Evolutionary conservation across 2,329 filamentous ascomycete genomes (phyloP).

Genomic region (Penicillium sp.): DNA sequence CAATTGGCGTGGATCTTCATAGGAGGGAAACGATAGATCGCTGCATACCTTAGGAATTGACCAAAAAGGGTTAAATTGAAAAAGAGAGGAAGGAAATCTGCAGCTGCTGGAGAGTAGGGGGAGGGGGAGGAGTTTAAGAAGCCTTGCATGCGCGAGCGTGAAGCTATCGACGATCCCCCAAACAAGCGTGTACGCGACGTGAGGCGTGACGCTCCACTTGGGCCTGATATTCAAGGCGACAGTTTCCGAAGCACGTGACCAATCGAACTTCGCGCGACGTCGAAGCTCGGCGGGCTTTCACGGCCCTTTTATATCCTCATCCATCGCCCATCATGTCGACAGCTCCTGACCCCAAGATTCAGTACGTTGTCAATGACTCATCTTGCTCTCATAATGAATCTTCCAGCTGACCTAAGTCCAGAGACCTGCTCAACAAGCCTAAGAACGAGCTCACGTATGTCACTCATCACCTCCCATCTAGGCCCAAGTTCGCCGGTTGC

Average conservation of each 20-base stretch:
- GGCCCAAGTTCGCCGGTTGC: neutral
- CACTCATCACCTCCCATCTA: neutral
- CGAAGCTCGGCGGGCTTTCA: conserved; percentile 7
- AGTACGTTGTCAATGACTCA: conserved; percentile 52
- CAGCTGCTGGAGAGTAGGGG: conserved; percentile 16
- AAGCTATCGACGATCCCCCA: conserved; percentile 32
- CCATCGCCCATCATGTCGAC: conserved; percentile 52
- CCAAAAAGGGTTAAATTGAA: conserved; percentile 6
- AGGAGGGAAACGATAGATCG: conserved; percentile 8
- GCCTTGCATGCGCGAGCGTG: conserved; percentile 34
- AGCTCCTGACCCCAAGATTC: conserved; percentile 62
- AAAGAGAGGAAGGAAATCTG: conserved; percentile 11
- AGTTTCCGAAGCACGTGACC: conserved; percentile 13
- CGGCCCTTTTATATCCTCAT: conserved; percentile 28
- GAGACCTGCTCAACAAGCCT: conserved; percentile 85
- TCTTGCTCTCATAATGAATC: neutral
- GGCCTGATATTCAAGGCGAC: conserved; percentile 14
- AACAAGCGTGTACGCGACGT: conserved; percentile 42
- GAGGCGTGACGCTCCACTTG: conserved; percentile 24
- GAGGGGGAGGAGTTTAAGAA: conserved; percentile 23
- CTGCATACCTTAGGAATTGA: conserved; percentile 12
- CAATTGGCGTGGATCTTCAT: conserved; percentile 5
- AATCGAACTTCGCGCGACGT: conserved; percentile 13
- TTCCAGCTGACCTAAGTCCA: conserved; percentile 39
- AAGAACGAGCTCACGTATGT: conserved; percentile 87